Evolutionary conservation across 2,329 filamentous ascomycete species (phyloP), one percentile per base, ranked within the genome.

Genomic region (Dactylellina haptotyla): DNA sequence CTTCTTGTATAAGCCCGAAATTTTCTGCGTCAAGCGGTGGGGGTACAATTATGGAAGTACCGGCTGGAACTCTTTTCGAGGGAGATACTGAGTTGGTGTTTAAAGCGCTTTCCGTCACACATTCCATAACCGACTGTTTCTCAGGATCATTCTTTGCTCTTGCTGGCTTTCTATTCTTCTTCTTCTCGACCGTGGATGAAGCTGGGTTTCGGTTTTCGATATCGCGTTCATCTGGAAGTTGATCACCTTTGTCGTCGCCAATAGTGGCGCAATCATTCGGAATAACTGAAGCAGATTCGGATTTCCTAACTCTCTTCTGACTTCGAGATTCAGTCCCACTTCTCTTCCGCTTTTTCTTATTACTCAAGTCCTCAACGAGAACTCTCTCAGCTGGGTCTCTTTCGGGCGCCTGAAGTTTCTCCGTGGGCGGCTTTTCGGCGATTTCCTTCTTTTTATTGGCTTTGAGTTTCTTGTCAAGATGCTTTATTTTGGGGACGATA

Each of bases 1-100:
- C 70, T 46, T 75, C 70, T 37, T 75, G 70, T 16, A 75, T 69
- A n/a, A 75, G 50, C 10, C 70, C 70, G n/a, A 75, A 75, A 4
- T 37, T 26, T 30, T 34, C 30, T 8, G 54, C 62, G 25, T 67
- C 50, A 16, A 69, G 62, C 25, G 70, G 62, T n/a, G 70, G 70
- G 1, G 70, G 70, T 16, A 67, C 45, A 28, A 75, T 75, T 25
- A 69, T 50, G 5, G 70, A 75, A 30, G 69, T 73, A 28, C 69
- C 69, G 1, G 69, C 69, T 32, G 69, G 61, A 10, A 66, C 32
- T 43, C 61, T 58, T 43, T 66, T 66, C 0, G 69, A 66, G 20
- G 69, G 66, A 5, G 66, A 72, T 20, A 10, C 54, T 2, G 58
- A 45, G 25, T 48, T 53, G 23, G 59, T 34, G 26, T 67, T 67